Percentiles rank a stretch among this genome's conserved stretches.
phyloP scores from a whole-genome alignment of 2,329 filamentous ascomycete species.

The Neocatenulostroma microsporum region DNA sequence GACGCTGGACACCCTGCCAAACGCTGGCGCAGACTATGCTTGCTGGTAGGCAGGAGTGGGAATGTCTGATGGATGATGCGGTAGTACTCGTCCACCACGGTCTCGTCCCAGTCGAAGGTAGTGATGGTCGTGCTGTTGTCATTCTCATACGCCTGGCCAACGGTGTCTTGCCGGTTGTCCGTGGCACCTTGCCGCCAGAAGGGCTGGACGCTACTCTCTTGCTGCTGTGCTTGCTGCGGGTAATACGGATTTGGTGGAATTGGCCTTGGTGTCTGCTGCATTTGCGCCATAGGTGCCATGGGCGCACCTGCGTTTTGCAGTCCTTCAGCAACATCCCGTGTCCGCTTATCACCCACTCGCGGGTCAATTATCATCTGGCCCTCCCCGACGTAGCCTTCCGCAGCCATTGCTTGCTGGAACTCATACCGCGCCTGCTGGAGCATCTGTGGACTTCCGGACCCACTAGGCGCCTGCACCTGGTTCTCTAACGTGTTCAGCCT shows the following conservation, averaged over 20 bases:
- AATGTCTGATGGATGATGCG: conserved; percentile 58
- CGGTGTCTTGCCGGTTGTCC: conserved; percentile 21
- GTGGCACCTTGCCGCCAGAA: conserved; percentile 25
- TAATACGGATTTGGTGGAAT: conserved; percentile 10
- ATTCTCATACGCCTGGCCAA: conserved; percentile 23
- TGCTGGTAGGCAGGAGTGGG: conserved; percentile 55
- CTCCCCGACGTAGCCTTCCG: conserved; percentile 9
- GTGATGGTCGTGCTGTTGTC: conserved; percentile 18
- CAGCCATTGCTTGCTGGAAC: conserved; percentile 24
- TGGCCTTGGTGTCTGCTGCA: conserved; percentile 10
- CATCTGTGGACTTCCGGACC: conserved; percentile 11
- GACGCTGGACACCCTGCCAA: conserved; percentile 49
- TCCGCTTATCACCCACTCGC: conserved; percentile 26
- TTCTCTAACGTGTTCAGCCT: conserved; percentile 75
- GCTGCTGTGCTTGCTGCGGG: conserved; percentile 7
- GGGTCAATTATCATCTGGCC: conserved; percentile 15
- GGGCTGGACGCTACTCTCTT: conserved; percentile 18
- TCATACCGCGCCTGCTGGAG: conserved; percentile 23
- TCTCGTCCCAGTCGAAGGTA: conserved; percentile 41
- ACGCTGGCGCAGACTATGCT: conserved; percentile 48
- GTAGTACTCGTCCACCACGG: conserved; percentile 48
- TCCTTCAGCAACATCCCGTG: conserved; percentile 22
- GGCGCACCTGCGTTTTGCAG: conserved; percentile 12
- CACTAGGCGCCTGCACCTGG: conserved; percentile 45
- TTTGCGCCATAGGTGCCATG: conserved; percentile 9